Conservation (phyloP, 2,329 filamentous ascomycete genomes). For the Fusarium sp. region DNA sequence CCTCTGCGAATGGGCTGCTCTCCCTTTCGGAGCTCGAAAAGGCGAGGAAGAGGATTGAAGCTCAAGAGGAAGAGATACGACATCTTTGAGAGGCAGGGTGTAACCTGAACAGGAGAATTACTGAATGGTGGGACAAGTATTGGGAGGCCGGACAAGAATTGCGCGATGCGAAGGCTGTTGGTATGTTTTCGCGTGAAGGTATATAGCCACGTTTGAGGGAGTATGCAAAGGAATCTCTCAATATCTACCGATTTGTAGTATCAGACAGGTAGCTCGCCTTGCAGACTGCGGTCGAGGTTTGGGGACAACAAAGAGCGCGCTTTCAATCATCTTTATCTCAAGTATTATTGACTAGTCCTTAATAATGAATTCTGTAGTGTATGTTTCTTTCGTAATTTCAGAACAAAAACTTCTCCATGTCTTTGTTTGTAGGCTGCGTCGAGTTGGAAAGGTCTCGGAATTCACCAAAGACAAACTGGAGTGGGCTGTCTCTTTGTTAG, state of each 20-base stretch:
- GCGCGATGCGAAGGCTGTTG: too few relatives aligned
- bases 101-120: fast-evolving
- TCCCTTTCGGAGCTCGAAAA: background rate
- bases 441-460: background rate
- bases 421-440: background rate
- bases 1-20: background rate
- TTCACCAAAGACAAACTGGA: background rate
- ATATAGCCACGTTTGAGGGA: background rate
- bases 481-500: background rate
- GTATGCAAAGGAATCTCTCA: background rate
- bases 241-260: background rate
- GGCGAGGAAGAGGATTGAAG: fast-evolving
- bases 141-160: background rate
- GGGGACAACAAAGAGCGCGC: background rate
- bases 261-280: background rate
- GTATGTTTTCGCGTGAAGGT: background rate
- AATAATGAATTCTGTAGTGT: background rate
- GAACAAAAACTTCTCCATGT: background rate
- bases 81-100: background rate
- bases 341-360: background rate
- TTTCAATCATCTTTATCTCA: background rate
- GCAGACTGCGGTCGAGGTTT: background rate
- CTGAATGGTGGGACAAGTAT: background rate
- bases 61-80: background rate
- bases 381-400: background rate